phyloP scores from a whole-genome alignment of 108 stramenopile species.

The Nitzschia palea region DNA sequence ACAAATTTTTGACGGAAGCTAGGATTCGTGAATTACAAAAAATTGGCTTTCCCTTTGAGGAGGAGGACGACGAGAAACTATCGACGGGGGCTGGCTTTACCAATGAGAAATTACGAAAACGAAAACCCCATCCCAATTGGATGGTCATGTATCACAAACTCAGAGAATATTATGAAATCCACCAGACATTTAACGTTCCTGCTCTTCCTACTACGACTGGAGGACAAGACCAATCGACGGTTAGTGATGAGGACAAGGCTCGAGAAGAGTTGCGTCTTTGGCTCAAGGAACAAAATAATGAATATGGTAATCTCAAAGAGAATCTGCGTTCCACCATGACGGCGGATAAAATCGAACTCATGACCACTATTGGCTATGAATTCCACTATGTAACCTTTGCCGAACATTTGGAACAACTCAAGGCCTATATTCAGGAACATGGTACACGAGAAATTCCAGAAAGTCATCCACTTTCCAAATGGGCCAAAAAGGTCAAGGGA shows the following conservation, averaged over 20 bases:
- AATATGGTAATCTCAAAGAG: not conserved
- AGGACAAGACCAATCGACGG: not conserved
- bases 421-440: not conserved
- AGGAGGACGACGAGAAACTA: not conserved
- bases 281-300: not conserved
- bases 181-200: not conserved
- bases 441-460: not conserved
- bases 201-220: not conserved
- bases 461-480: slow-evolving; percentile 1
- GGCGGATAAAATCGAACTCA: not conserved
- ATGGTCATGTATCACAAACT: not conserved
- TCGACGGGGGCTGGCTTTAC: not conserved
- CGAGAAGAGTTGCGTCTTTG: not conserved
- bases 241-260: not conserved
- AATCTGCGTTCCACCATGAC: slow-evolving; percentile 7
- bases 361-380: slow-evolving; percentile 2
- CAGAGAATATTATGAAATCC: not conserved
- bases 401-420: slow-evolving; percentile 2
- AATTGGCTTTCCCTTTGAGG: not conserved
- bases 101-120: not conserved
- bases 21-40: not conserved
- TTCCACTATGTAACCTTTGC: slow-evolving; percentile 2
- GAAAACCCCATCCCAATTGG: slow-evolving; percentile 1
- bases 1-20: slow-evolving; percentile 3
- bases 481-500: slow-evolving; percentile 8